Conservation (phyloP, 495 filamentous ascomycete genomes). For the Aspergillus funiculosus region DNA sequence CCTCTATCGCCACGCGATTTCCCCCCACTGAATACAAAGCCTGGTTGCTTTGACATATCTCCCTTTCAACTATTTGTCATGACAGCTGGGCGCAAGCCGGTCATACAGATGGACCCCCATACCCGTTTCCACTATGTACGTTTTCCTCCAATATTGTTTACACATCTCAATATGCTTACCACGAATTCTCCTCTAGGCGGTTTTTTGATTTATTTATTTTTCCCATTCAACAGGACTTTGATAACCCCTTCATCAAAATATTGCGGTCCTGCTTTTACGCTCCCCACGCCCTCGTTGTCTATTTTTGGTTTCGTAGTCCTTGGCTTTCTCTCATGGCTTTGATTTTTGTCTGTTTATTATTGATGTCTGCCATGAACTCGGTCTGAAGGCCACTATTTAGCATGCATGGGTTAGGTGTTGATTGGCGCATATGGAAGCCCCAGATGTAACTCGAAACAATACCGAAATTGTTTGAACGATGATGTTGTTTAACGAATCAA, state of each 20-base stretch:
- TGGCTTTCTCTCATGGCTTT: constrained; percentile 15
- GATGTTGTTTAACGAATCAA: constrained; percentile 10
- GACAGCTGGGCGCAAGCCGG: constrained; percentile 6
- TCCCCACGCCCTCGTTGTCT: constrained; percentile 11
- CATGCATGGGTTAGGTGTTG: constrained; percentile 48
- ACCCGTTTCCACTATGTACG: neutral
- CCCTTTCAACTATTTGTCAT: constrained; percentile 5
- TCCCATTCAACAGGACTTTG: neutral
- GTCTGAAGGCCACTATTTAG: constrained; percentile 30
- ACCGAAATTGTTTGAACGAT: constrained; percentile 13
- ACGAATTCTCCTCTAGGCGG: neutral
- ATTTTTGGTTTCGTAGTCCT: constrained; percentile 7
- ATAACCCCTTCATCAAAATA: constrained; percentile 15
- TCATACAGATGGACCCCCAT: neutral
- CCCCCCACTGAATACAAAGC: constrained; percentile 22
- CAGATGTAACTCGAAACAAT: constrained; percentile 26
- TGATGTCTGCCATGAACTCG: constrained; percentile 36
- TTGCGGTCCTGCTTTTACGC: constrained; percentile 16
- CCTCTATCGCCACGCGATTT: neutral
- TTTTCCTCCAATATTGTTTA: neutral
- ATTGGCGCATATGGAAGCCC: constrained; percentile 33
- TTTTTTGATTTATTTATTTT: neutral
- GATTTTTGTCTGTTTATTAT: constrained; percentile 20
- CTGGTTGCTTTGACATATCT: constrained; percentile 39
- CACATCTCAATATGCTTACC: neutral